Percentiles rank a stretch among this genome's conserved stretches.
phyloP scores from a whole-genome alignment of 2,329 filamentous ascomycete species.

The Alternaria arborescens region DNA sequence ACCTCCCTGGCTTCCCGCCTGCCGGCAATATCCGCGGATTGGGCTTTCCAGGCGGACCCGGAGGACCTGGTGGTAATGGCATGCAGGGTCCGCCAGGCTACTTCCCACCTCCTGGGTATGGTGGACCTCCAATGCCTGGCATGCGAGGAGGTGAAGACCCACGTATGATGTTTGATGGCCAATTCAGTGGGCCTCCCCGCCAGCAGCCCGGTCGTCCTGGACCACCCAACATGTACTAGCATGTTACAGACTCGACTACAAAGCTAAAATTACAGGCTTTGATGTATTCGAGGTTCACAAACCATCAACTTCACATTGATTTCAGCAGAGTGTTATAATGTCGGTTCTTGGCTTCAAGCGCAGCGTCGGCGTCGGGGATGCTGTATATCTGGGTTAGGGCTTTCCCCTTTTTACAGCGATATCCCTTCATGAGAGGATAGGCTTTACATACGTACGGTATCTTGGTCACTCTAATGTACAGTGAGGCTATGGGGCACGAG shows the following conservation, averaged over 20 bases:
- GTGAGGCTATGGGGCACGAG: constrained; percentile 3
- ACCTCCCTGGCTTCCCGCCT: constrained; percentile 47
- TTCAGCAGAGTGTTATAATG: constrained; percentile 7
- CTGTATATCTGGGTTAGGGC: constrained; percentile 8
- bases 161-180: constrained; percentile 49
- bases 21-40: constrained; percentile 42
- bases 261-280: not conserved
- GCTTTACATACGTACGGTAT: not conserved
- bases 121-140: constrained; percentile 39
- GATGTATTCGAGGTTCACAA: not conserved
- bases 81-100: constrained; percentile 49
- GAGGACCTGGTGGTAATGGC: constrained; percentile 35
- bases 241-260: not conserved
- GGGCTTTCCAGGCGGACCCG: constrained; percentile 41
- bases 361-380: constrained; percentile 14
- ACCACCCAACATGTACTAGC: constrained; percentile 46
- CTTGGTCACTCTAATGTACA: constrained; percentile 1
- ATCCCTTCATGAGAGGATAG: not conserved
- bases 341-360: constrained; percentile 10
- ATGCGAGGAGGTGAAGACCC: constrained; percentile 48
- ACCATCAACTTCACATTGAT: constrained; percentile 7
- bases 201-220: constrained; percentile 41
- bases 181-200: constrained; percentile 43
- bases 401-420: constrained; percentile 5
- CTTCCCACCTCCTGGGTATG: constrained; percentile 46